These are phyloP conservation scores for Niebla homalea DNA, from an alignment of 495 filamentous ascomycete species.

Conservation along the genomic window DNA sequence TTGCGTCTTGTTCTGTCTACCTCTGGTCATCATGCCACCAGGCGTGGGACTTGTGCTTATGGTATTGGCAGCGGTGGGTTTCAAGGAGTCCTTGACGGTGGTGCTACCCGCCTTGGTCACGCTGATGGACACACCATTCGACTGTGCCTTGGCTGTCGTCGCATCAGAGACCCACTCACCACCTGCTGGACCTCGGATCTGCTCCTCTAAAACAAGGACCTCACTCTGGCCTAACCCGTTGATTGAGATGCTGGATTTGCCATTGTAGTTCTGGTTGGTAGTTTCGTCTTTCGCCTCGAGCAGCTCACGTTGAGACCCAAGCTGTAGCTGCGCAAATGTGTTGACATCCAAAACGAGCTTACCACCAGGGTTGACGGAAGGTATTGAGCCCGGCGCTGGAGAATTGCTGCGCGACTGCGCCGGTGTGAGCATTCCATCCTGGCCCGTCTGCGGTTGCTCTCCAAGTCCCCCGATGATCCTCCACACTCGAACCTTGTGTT, in stretches of 20 bases:
- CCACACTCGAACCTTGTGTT: constrained; percentile 71
- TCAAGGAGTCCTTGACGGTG: constrained; percentile 22
- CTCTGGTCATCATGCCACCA: constrained; percentile 44
- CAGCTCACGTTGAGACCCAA: constrained; percentile 54
- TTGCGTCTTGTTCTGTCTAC: constrained; percentile 50
- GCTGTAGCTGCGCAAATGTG: constrained; percentile 53
- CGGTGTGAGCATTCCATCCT: constrained; percentile 42
- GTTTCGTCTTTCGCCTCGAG: constrained; percentile 60
- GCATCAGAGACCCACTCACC: constrained; percentile 53
- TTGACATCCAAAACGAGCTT: constrained; percentile 60
- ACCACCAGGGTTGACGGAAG: constrained; percentile 40
- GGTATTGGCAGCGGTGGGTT: constrained; percentile 29
- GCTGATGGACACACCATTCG: constrained; percentile 27
- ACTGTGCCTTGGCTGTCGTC: constrained; percentile 22
- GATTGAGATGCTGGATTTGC: constrained; percentile 44
- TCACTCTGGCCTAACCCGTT: constrained; percentile 55
- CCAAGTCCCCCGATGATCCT: constrained; percentile 43
- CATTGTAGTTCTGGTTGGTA: constrained; percentile 64
- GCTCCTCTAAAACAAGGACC: constrained; percentile 67
- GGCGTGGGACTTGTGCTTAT: constrained; percentile 54
- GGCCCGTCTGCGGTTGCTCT: constrained; percentile 19
- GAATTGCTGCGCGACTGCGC: constrained; percentile 43
- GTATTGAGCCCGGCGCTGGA: constrained; percentile 28
- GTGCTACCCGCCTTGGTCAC: constrained; percentile 25
- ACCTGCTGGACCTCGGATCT: constrained; percentile 37